Base-by-base conservation (phyloP, 2,329 filamentous ascomycete genomes). In the Colletotrichum graminicola region DNA sequence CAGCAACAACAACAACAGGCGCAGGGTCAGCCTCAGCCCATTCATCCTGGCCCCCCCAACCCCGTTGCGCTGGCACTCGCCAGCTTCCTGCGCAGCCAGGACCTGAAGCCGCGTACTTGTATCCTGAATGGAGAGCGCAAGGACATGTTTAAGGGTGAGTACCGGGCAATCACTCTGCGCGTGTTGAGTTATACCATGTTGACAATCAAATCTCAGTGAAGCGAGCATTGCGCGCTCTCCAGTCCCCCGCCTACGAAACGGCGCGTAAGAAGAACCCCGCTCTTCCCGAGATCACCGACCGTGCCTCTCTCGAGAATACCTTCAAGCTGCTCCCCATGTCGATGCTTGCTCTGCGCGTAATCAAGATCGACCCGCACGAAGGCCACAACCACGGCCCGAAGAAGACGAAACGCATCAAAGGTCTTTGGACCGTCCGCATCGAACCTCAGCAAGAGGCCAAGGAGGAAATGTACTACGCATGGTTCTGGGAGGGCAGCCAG, bases 291-390 rank as follows among this genome's bases (percentile, higher is more conserved):
- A 93, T 99, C 78, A 95, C 89, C 73, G 94, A 98, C 83, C 93
- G 94, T 75, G 91, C 93, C 55, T 93, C 94, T 34, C 94, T 97
- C 73, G 94, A 98, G 82, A 97, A 97, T 81, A 89, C 91, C 11
- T 98, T 99, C 86, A 98, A 98, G 85, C 90, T 98, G 66, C 91
- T 99, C 43, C 96, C 96, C 2, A 89, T 98, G 77, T 97, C 95
- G 43, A 93, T 99, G 82, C 91, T 99, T 74, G 96, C 96, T 16
- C 89, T 99, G 47, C 92, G 96, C 71, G 94, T 99, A 43, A 88
- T 86, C 77, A 97, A 99, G 83, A 83, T 92, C 56, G 94, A 97
- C 76, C 90, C 91, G 14, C 89, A 94, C 75, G 90, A 91, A 67
- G 93, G 92, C 66, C 93, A 96, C 80, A 88, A 92, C 78, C 90